Evolutionary conservation across 2,329 filamentous ascomycete genomes (phyloP).

Genomic region (Penicillium sp.): DNA sequence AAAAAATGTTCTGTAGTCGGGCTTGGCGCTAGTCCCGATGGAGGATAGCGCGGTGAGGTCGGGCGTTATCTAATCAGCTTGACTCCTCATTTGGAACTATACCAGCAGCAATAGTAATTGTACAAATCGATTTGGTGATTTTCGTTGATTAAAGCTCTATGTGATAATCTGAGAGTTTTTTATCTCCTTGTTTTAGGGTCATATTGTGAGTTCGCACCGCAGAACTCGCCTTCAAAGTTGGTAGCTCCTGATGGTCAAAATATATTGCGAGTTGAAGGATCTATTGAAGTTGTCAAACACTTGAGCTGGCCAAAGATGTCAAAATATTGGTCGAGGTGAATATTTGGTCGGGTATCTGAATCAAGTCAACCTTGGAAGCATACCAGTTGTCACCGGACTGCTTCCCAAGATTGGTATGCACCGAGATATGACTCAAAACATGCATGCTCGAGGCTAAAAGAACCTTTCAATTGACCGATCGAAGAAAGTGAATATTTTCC

Average conservation of each 20-base stretch:
- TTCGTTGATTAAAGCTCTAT: background rate
- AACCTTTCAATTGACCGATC: background rate
- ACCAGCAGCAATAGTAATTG: background rate
- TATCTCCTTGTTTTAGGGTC: background rate
- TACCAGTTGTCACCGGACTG: background rate
- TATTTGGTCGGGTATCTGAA: background rate
- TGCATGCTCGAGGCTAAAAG: background rate
- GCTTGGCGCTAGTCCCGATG: constrained; percentile 31
- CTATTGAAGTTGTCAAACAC: background rate
- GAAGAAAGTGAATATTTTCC: background rate
- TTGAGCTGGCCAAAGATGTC: too few species aligned
- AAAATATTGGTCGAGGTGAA: background rate
- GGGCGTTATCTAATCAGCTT: constrained; percentile 35
- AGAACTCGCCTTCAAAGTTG: background rate
- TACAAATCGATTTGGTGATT: background rate
- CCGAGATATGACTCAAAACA: background rate
- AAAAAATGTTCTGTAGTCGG: constrained; percentile 45
- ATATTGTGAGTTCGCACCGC: background rate
- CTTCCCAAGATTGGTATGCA: background rate
- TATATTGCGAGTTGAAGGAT: background rate
- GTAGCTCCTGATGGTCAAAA: background rate
- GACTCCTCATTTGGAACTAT: background rate
- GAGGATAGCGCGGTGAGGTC: constrained; percentile 24
- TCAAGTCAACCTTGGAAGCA: background rate
- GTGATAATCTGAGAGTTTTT: background rate